Evolutionary conservation across 257 asterid genomes (phyloP), one percentile per base, ranked within the genome.

Genomic region (Nicotiana paniculata): DNA sequence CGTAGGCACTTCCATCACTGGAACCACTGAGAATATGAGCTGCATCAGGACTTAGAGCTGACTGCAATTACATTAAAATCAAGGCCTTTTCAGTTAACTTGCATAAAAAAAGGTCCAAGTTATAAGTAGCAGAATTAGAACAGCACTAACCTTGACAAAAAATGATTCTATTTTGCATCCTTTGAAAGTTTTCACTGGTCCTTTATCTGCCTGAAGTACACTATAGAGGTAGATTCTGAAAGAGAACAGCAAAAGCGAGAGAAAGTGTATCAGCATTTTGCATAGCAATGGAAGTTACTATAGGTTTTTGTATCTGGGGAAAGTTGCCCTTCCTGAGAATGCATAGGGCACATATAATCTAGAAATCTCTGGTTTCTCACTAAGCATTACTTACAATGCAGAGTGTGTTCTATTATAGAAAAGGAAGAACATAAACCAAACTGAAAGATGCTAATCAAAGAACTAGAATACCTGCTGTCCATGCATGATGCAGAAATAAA

Each of bases 11-110:
- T 82, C 99, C 98, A 86, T 96, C 98, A 83, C 97, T 91, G 37
- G 99, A 94, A 74, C 99, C 99, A 77, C 98, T 90, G 80, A 96
- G 97, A 63, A 94, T 83, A 85, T 96, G 99, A 86, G 97, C 92
- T 28, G 93, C 98, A 86, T 96, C 98, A 77, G 98, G 97, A 86
- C 98, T 94, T 64, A 96, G 90, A 55, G 91, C 89, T 5, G 98
- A 90, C 98, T 96, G 93, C 84, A 88, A 84, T 81, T 32, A 51
- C 72, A 84, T 65, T 76, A 85, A 65, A 61, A 83, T 75, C 85
- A 75, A 39, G 35, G 63, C 39, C 30, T 8, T 46, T 43, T 9
- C 3, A 43, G 12, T 43, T 43, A 43, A 2, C 12, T 43, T 43
- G 51, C 51, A 43, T 9, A 43, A 43, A 43, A 6, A 43, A 43